phyloP scores from a whole-genome alignment of 352 stramenopile genomes.

The Pythium graminicola region DNA sequence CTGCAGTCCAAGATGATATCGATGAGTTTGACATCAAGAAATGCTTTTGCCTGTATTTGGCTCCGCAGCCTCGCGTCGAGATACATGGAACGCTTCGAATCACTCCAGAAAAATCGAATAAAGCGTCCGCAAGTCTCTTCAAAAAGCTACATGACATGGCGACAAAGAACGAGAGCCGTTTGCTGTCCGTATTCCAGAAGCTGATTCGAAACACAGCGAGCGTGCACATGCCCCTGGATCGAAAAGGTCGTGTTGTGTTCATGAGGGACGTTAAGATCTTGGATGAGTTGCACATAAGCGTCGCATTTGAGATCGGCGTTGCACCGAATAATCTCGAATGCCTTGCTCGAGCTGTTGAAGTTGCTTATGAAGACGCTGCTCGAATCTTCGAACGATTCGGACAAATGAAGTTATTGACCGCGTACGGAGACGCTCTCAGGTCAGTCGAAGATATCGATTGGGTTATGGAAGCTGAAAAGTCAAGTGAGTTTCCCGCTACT shows the following conservation, averaged over 20 bases:
- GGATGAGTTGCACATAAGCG: conserved; percentile 15
- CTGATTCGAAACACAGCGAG: conserved; percentile 33
- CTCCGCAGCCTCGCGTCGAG: conserved; percentile 34
- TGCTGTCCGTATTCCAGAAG: conserved; percentile 29
- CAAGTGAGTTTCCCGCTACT: not conserved
- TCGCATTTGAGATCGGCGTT: conserved; percentile 39
- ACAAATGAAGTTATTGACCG: conserved; percentile 9
- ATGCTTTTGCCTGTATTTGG: conserved; percentile 44
- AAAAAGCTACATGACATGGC: conserved; percentile 19
- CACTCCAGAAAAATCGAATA: conserved; percentile 10
- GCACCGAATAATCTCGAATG: conserved; percentile 36
- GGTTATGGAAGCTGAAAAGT: conserved; percentile 17
- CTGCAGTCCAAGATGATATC: not conserved
- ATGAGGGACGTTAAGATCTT: conserved; percentile 28
- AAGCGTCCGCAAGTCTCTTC: conserved; percentile 29
- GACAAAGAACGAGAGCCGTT: not conserved
- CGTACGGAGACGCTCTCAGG: not conserved
- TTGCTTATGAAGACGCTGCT: conserved; percentile 29
- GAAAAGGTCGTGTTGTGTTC: conserved; percentile 36
- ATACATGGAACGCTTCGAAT: conserved; percentile 35
- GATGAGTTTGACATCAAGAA: conserved; percentile 29
- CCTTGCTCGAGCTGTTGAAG: conserved; percentile 26
- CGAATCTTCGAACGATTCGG: conserved; percentile 27
- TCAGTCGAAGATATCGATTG: conserved; percentile 4
- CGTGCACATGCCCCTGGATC: conserved; percentile 28